phyloP scores from a whole-genome alignment of 306 rosid species.

The Corylus avellana region DNA sequence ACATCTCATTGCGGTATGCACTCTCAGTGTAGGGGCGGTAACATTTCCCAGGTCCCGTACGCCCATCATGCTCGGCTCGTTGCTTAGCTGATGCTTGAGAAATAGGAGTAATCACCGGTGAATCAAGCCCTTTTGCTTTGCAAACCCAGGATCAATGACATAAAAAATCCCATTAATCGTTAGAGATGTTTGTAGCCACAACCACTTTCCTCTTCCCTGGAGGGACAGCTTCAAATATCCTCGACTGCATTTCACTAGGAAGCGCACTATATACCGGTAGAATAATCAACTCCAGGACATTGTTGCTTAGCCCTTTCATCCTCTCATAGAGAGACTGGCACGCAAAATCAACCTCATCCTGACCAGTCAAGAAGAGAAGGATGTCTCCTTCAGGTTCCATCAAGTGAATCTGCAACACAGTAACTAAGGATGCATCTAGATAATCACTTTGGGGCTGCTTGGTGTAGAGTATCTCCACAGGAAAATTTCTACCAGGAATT shows the following conservation, averaged over 20 bases:
- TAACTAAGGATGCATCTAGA: slow-evolving; percentile 70
- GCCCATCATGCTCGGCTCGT: slow-evolving; percentile 85
- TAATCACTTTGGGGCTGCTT: slow-evolving; percentile 86
- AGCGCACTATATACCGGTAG: slow-evolving; percentile 85
- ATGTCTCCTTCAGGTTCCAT: slow-evolving; percentile 90
- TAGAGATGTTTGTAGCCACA: slow-evolving; percentile 86
- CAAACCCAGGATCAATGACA: slow-evolving; percentile 85
- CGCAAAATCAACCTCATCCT: slow-evolving; percentile 89
- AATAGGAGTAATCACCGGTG: slow-evolving; percentile 77
- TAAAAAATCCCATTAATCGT: slow-evolving; percentile 83
- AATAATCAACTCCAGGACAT: slow-evolving; percentile 75
- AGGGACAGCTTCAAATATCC: slow-evolving; percentile 86
- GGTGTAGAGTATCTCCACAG: slow-evolving; percentile 77
- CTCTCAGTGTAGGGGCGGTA: slow-evolving; percentile 75
- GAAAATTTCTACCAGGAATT: slow-evolving; percentile 86
- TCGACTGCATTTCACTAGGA: slow-evolving; percentile 84
- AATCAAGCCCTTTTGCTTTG: slow-evolving; percentile 88
- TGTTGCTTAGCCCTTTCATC: slow-evolving; percentile 79
- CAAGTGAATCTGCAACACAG: slow-evolving; percentile 82
- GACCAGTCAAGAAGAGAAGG: slow-evolving; percentile 91
- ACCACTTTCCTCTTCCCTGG: slow-evolving; percentile 89
- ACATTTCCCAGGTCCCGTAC: slow-evolving; percentile 84
- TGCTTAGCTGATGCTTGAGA: slow-evolving; percentile 93
- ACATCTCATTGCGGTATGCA: slow-evolving; percentile 82
- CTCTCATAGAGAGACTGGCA: slow-evolving; percentile 85